These are phyloP conservation scores for Penicillium fuscoglaucum DNA, from an alignment of 2,329 filamentous ascomycete species.

Conservation along the genomic window DNA sequence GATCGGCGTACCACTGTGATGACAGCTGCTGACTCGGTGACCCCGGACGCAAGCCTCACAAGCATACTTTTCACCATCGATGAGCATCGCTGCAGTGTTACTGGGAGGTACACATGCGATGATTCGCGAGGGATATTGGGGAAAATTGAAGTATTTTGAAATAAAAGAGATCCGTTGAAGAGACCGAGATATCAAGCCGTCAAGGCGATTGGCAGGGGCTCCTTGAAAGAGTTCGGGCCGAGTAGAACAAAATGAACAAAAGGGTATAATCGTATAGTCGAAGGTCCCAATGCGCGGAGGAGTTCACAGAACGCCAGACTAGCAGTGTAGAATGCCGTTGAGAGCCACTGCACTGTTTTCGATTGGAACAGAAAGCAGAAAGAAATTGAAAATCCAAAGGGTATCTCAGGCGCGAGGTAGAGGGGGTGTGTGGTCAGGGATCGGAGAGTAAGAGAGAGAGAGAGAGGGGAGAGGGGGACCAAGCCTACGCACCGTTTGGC, in stretches of 20 bases:
- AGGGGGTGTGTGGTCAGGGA: constrained; percentile 15
- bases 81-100: constrained; percentile 62
- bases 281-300: constrained; percentile 33
- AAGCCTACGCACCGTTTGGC: constrained; percentile 50
- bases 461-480: constrained; percentile 35
- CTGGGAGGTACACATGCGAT: constrained; percentile 43
- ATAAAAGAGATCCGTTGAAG: constrained; percentile 13
- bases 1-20: constrained; percentile 77
- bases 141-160: constrained; percentile 19
- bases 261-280: constrained; percentile 35
- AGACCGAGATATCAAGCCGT: constrained; percentile 28
- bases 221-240: constrained; percentile 29
- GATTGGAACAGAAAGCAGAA: constrained; percentile 15
- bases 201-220: constrained; percentile 29
- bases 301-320: constrained; percentile 25
- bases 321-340: constrained; percentile 3
- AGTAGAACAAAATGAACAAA: constrained; percentile 29
- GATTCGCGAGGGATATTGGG: constrained; percentile 33
- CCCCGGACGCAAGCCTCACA: constrained; percentile 98
- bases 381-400: constrained; percentile 15
- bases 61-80: constrained; percentile 95
- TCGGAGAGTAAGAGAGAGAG: constrained; percentile 21
- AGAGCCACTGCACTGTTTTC: constrained; percentile 1
- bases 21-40: constrained; percentile 98
- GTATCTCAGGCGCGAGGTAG: constrained; percentile 17